Conservation (phyloP, 495 filamentous ascomycete genomes). For the Monascus purpureus region DNA sequence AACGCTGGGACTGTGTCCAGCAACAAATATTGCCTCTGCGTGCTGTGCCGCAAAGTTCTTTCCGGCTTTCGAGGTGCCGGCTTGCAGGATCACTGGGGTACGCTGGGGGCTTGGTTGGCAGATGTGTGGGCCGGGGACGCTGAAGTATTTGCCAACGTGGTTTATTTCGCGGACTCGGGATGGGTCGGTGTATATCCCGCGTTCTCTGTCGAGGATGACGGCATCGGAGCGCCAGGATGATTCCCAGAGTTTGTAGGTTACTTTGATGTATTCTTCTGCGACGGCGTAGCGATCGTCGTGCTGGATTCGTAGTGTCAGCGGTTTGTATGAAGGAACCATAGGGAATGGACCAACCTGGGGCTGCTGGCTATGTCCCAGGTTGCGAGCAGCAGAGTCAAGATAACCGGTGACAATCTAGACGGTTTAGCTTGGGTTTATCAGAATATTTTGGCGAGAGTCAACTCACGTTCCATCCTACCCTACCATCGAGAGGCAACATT, state of each 20-base stretch:
- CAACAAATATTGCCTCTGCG: slow-evolving; percentile 40
- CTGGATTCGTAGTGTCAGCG: slow-evolving; percentile 11
- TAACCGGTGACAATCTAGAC: slow-evolving; percentile 49
- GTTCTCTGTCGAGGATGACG: slow-evolving; percentile 39
- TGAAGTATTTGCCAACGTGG: slow-evolving; percentile 52
- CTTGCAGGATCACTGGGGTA: slow-evolving; percentile 51
- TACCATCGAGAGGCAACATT: slow-evolving; percentile 2
- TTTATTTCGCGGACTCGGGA: slow-evolving; percentile 46
- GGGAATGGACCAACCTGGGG: slow-evolving; percentile 14
- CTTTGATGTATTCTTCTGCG: slow-evolving; percentile 53
- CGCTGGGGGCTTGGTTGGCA: slow-evolving; percentile 50
- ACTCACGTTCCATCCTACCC: slow-evolving; percentile 45
- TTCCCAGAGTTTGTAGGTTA: slow-evolving; percentile 57
- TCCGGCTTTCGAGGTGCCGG: slow-evolving; percentile 48
- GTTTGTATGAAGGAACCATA: background rate
- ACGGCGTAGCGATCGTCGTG: slow-evolving; percentile 56
- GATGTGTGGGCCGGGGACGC: slow-evolving; percentile 50
- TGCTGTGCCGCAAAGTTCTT: slow-evolving; percentile 50
- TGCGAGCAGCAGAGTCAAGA: slow-evolving; percentile 50
- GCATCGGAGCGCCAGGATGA: slow-evolving; percentile 58
- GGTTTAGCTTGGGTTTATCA: too few relatives aligned
- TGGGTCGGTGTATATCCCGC: slow-evolving; percentile 46
- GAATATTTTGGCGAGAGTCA: background rate
- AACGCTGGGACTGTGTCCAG: slow-evolving; percentile 31
- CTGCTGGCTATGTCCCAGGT: slow-evolving; percentile 42